These are phyloP conservation scores for Ceratocystis destructans DNA, from an alignment of 2,329 filamentous ascomycete genomes.

Conservation along the genomic window DNA sequence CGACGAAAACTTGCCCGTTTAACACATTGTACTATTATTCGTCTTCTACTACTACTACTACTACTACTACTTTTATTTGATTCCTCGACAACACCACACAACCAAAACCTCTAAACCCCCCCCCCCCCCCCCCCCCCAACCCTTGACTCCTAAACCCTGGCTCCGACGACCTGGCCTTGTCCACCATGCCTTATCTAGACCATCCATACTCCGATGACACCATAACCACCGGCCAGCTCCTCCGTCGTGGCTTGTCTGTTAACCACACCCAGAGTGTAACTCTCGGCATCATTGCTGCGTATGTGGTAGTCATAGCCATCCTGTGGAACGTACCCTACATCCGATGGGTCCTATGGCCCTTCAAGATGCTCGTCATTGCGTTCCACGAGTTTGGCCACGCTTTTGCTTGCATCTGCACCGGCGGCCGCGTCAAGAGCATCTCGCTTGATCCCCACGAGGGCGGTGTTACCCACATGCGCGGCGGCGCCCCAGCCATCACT, in stretches of 20 bases:
- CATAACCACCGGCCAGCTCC: not conserved
- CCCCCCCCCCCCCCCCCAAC: not conserved
- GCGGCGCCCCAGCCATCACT: slow-evolving; percentile 55
- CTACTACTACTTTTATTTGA: not conserved
- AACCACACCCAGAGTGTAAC: slow-evolving; percentile 54
- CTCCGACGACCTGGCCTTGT: not conserved
- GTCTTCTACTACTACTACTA: not conserved
- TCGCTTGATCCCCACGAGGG: slow-evolving; percentile 46
- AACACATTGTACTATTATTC: not conserved
- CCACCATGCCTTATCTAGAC: slow-evolving; percentile 10
- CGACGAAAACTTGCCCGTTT: not conserved
- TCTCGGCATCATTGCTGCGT: slow-evolving; percentile 55
- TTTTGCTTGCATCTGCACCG: slow-evolving; percentile 56
- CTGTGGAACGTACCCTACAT: slow-evolving; percentile 70
- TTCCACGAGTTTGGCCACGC: slow-evolving; percentile 74
- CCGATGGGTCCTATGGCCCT: slow-evolving; percentile 63
- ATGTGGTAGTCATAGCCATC: slow-evolving; percentile 59
- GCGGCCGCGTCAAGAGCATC: slow-evolving; percentile 60
- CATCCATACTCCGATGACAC: slow-evolving; percentile 1
- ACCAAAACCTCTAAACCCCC: not conserved
- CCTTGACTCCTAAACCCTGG: not conserved
- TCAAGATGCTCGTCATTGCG: slow-evolving; percentile 78
- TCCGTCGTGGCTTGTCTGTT: slow-evolving; percentile 17
- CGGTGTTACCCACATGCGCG: slow-evolving; percentile 64
- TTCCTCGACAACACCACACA: not conserved